A percentile compares a stretch with the other conserved stretches of the same genome.
Conservation (phyloP, 805 yeast species). For the Cyberlindnera meyerae region DNA sequence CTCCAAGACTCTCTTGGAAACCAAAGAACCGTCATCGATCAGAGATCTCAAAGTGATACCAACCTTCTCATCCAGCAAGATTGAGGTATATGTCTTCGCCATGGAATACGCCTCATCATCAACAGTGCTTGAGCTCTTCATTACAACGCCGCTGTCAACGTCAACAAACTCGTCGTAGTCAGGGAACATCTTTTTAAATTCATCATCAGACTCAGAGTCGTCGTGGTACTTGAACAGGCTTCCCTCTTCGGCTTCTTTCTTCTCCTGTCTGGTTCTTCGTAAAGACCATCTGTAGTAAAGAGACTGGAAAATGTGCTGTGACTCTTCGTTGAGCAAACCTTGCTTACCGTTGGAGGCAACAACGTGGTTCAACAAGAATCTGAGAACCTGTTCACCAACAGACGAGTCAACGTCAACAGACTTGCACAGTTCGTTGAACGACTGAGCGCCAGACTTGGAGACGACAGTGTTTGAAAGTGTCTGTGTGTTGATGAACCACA, state of each 20-base stretch:
- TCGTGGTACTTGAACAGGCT: constrained; percentile 64
- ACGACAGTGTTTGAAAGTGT: constrained; percentile 30
- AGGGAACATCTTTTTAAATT: constrained; percentile 77
- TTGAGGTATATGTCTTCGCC: constrained; percentile 43
- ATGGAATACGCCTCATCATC: constrained; percentile 45
- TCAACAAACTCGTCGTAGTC: constrained; percentile 70
- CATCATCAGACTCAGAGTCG: constrained; percentile 70
- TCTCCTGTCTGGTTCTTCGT: constrained; percentile 61
- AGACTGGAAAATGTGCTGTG: constrained; percentile 48
- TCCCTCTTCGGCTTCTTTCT: constrained; percentile 52
- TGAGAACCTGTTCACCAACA: constrained; percentile 46
- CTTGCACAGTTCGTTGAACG: constrained; percentile 35
- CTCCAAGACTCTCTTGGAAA: constrained; percentile 28
- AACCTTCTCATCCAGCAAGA: constrained; percentile 29
- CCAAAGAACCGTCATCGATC: constrained; percentile 37
- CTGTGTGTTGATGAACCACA: constrained; percentile 47
- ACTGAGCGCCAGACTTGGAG: constrained; percentile 30
- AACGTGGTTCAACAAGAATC: constrained; percentile 38
- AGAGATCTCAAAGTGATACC: constrained; percentile 24
- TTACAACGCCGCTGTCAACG: constrained; percentile 23
- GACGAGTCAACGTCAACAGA: constrained; percentile 38
- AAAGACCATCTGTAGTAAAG: constrained; percentile 80
- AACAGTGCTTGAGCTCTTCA: constrained; percentile 25
- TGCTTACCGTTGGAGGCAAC: constrained; percentile 23
- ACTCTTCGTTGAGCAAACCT: constrained; percentile 19